Evolutionary conservation across 441 rosid genomes (phyloP).

Genomic region (Capsella rubella): DNA sequence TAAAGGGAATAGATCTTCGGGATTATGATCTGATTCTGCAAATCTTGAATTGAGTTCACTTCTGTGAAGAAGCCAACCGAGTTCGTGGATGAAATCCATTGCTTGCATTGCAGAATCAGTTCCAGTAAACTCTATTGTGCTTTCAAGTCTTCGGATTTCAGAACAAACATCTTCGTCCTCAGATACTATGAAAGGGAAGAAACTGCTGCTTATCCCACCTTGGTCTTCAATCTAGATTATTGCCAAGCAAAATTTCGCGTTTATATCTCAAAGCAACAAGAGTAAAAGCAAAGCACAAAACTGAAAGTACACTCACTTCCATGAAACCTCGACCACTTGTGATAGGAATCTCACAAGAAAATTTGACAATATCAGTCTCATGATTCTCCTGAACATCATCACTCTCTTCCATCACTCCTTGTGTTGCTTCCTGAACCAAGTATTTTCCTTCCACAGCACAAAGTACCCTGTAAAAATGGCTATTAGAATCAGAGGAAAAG

Average conservation of each 20-base stretch:
- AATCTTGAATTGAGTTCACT: conserved; percentile 45
- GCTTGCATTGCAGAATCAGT: conserved; percentile 54
- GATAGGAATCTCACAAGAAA: conserved; percentile 71
- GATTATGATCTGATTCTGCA: conserved; percentile 42
- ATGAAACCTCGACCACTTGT: conserved; percentile 88
- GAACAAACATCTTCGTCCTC: conserved; percentile 60
- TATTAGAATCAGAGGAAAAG: background rate
- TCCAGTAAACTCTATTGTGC: conserved; percentile 49
- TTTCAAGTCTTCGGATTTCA: conserved; percentile 61
- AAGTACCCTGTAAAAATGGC: conserved; percentile 66
- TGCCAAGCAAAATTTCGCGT: background rate
- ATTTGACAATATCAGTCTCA: conserved; percentile 66
- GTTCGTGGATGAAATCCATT: conserved; percentile 60
- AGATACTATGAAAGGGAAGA: conserved; percentile 62
- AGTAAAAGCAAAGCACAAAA: background rate
- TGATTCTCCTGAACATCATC: conserved; percentile 53
- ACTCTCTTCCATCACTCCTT: conserved; percentile 45
- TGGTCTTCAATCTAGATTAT: conserved; percentile 57
- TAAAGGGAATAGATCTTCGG: conserved; percentile 49
- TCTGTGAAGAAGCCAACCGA: conserved; percentile 71
- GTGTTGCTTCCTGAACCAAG: conserved; percentile 63
- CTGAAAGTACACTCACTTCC: conserved; percentile 59
- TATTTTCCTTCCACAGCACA: conserved; percentile 91
- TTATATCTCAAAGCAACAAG: conserved; percentile 7
- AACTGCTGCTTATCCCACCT: conserved; percentile 52